These are phyloP conservation scores for Trichoderma gamsii DNA, from an alignment of 495 filamentous ascomycete genomes.

Conservation along the genomic window DNA sequence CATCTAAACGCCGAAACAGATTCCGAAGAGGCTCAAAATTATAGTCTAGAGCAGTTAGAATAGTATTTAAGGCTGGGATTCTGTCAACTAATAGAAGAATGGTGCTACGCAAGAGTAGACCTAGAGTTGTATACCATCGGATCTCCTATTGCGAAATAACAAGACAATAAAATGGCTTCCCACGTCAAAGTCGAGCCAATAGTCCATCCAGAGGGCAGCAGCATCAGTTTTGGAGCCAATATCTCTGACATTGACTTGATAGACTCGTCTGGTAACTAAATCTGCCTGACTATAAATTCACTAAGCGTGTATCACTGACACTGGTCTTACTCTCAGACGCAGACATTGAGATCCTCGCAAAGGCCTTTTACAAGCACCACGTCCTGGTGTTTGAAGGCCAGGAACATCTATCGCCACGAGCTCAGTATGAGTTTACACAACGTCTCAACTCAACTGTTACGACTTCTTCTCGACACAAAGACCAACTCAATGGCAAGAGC, in stretches of 20 bases:
- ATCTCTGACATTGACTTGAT: not conserved
- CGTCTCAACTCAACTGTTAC: constrained; percentile 60
- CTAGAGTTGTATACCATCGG: not conserved
- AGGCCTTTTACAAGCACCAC: constrained; percentile 56
- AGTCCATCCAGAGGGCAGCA: not conserved
- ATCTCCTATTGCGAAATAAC: not conserved
- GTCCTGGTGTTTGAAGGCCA: constrained; percentile 67
- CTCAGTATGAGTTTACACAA: constrained; percentile 63
- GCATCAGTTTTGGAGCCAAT: not conserved
- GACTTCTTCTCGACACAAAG: constrained; percentile 48
- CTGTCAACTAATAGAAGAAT: too few relatives aligned
- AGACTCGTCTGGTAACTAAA: not conserved
- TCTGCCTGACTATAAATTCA: not conserved
- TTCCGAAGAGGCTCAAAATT: not conserved
- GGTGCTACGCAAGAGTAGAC: not conserved
- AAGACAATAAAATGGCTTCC: not conserved
- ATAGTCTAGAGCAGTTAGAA: not conserved
- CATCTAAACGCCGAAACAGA: not conserved
- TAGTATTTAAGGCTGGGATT: too few relatives aligned
- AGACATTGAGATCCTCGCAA: constrained; percentile 52
- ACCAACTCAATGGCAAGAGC: constrained; percentile 60
- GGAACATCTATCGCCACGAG: constrained; percentile 51
- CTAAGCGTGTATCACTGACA: not conserved
- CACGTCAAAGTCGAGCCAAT: not conserved
- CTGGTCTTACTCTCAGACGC: constrained; percentile 39